Evolutionary conservation across 2,329 filamentous ascomycete species (phyloP), one percentile per base, ranked within the genome.

Genomic region (Epichloe glyceriae): DNA sequence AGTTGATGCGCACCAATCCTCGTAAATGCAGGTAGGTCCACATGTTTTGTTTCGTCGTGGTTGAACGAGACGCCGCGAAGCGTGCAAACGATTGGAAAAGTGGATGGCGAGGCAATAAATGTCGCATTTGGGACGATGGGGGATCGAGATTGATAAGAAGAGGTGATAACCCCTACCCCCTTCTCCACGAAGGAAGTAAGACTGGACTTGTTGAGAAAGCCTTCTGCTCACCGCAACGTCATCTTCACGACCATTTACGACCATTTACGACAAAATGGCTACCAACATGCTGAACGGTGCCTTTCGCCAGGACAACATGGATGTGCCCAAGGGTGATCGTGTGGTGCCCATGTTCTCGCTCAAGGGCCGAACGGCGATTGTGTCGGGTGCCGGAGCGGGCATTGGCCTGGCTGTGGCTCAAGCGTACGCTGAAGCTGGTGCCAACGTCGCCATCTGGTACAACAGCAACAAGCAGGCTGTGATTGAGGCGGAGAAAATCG

Each of bases 361-460:
- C 48, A 82, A 81, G 61, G 82, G 82, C 42, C 78, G 79, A 58
- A 86, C 83, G 2, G 83, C 82, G 34, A 83, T 87, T 55, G 76
- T 87, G 41, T 78, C 81, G 2, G 84, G 84, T 40, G 80, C 80
- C 12, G 81, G 74, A 19, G 76, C 76, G 26, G 83, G 84, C 35
- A 85, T 87, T 56, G 84, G 84, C 41, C 69, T 85, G 26, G 73
- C 74, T 5, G 74, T 86, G 30, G 83, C 82, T 14, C 70, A 83
- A 35, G 81, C 72, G 1, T 72, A 82, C 34, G 83, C 83, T 15
- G 84, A 88, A 62, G 80, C 82, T 15, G 84, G 84, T 46, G 82
- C 82, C 52, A 83, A 86, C 57, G 80, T 87, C 20, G 83, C 81
- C 30, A 78, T 86, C 47, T 86, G 80, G 80, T 87, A 85, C 62